Evolutionary conservation across 2,329 filamentous ascomycete genomes (phyloP), one percentile per base, ranked within the genome.

Genomic region (Fusarium penzigii): DNA sequence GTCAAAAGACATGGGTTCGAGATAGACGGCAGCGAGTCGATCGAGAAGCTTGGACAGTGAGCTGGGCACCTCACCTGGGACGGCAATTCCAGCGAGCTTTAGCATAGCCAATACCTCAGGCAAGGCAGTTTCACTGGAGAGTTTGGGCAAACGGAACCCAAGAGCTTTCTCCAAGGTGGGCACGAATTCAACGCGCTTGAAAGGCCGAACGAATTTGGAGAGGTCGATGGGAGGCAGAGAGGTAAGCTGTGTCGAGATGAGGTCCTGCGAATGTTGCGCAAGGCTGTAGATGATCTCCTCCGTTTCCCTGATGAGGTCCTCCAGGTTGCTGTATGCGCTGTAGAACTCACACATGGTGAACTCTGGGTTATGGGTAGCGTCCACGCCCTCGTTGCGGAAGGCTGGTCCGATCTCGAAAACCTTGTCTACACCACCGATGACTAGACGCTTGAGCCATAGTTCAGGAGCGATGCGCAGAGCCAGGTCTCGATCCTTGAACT

Each of bases 301-400:
- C 1, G 93, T 97, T 68, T 86, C 83, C 17, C 72, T 68, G 66
- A 96, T 92, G 46, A 97, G 76, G 40, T 89, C 83, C 36, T 85
- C 76, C 0, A 97, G 80, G 58, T 87, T 89, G 54, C 88, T 85
- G 65, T 92, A 95, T 3, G 92, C 87, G 55, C 89, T 87, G 73
- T 99, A 99, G 74, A 96, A 97, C 73, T 99, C 94, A 77, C 93
- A 97, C 54, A 90, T 97, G 42, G 90, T 94, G 73, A 97, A 99
- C 68, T 99, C 94, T 0, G 94, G 93, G 67, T 99, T 99, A 70
- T 99, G 94, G 0, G 91, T 96, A 29, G 82, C 83, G 70, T 97
- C 92, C 36, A 96, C 75, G 70, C 91, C 90, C 75, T 99, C 94
- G 68, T 99, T 99, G 41, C 94, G 85, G 72, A 99, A 99, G 12